Evolutionary conservation across 2,329 filamentous ascomycete genomes (phyloP), one percentile per base, ranked within the genome.

Genomic region (Alternaria atra): DNA sequence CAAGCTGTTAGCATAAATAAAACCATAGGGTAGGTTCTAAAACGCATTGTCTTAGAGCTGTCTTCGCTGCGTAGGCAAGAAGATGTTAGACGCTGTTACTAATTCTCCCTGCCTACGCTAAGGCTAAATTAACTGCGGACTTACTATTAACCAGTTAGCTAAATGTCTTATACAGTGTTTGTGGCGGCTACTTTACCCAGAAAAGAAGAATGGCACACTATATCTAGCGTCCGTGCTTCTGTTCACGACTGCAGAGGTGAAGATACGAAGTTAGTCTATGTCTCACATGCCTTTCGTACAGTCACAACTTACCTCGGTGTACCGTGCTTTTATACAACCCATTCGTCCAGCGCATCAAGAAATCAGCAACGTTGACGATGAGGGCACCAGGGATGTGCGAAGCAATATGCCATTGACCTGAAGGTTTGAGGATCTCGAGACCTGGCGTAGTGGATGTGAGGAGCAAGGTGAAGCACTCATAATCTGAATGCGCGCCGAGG

Each of bases 301-400:
- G 20, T 20, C 20, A 20, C 20, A 20, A 20, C 20, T 20, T 20
- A 20, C 20, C 20, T 2, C 82, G 72, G 61, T 85, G 84, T n/a
- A 85, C 78, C 0, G 82, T 84, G 44, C 80, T 83, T 55, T 83
- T 77, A 56, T 84, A 85, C 46, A 73, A 58, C 17, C 82, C 84
- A 55, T 86, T 86, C 1, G 83, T 84, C 73, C 82, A 83, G 15
- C 83, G 78, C 78, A 84, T 83, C 62, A 86, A 69, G 54, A 81
- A 84, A 65, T 86, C 83, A 6, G 79, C 84, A 17, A 85, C 81
- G 53, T 86, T 86, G n/a, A 86, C 81, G 15, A 86, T 82, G 46
- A 85, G 78, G 0, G 83, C 78, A 1, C 77, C 80, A 1, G 77
- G 75, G 1, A 83, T 68, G 2, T 82, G 80, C 4, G 67, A 63